These are phyloP conservation scores for Beauveria caledonica DNA, from an alignment of 2,329 filamentous ascomycete species.

Conservation along the genomic window DNA sequence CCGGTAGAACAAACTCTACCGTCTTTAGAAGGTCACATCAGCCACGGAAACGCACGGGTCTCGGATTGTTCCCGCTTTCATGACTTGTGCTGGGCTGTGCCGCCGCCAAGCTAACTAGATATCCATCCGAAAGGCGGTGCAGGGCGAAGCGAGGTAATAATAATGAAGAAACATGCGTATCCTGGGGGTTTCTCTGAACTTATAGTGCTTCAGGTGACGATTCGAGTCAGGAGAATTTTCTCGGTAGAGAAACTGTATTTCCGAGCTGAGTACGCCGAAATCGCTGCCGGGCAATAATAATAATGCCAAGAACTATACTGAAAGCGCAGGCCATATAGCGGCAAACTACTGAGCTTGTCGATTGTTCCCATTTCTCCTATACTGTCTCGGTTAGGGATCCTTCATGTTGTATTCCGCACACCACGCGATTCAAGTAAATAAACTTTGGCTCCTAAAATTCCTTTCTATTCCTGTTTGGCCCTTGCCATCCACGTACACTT, in stretches of 20 bases:
- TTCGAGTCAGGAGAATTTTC: not conserved
- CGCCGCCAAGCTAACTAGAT: no score
- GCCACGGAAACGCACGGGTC: not conserved
- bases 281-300: not conserved
- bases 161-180: no score
- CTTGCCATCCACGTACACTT: no score
- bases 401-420: not conserved
- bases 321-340: not conserved
- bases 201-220: not conserved
- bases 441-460: no score
- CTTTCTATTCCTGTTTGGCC: no score
- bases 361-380: not conserved
- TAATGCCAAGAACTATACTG: not conserved
- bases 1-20: not conserved
- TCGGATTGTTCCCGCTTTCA: not conserved
- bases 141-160: no score
- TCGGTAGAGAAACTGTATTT: not conserved
- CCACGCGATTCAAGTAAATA: no score
- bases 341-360: not conserved
- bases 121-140: not conserved
- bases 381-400: not conserved
- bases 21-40: not conserved
- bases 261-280: not conserved
- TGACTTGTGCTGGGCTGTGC: not conserved
- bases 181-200: not conserved